Conservation (phyloP, 768 basidiomycete genomes). For the Phanerochaete carnosa region DNA sequence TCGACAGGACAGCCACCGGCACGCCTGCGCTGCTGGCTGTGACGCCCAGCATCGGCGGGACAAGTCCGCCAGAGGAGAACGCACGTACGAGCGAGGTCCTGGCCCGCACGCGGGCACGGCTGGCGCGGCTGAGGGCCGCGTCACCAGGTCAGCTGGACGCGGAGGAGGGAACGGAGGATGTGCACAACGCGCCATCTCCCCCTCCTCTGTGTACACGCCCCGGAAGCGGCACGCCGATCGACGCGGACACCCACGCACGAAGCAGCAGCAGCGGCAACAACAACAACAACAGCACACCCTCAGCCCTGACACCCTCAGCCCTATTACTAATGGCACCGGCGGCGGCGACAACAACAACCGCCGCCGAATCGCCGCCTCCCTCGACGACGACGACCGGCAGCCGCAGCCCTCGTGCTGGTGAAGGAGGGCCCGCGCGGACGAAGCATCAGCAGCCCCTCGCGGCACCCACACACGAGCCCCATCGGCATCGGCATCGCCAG, state of each 20-base stretch:
- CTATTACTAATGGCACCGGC: neutral
- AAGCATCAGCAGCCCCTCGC: slow-evolving; percentile 41
- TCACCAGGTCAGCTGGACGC: neutral
- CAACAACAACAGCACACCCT: neutral
- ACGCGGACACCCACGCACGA: neutral
- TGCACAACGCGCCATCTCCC: neutral
- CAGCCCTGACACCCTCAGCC: neutral
- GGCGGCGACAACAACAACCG: too few relatives aligned
- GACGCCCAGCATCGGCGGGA: neutral
- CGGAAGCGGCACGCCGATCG: neutral
- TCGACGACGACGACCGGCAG: neutral
- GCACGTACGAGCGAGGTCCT: slow-evolving; percentile 7
- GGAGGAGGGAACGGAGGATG: neutral
- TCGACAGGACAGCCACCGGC: slow-evolving; percentile 1
- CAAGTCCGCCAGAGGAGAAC: neutral
- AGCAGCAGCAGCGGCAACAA: neutral
- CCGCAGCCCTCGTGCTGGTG: neutral
- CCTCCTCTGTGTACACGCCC: neutral
- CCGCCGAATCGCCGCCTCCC: slow-evolving; percentile 9
- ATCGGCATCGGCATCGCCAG: too few relatives aligned
- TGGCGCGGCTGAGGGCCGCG: slow-evolving; percentile 9
- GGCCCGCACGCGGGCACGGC: slow-evolving; percentile 10
- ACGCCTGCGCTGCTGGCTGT: slow-evolving; percentile 3
- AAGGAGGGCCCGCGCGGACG: slow-evolving; percentile 25
- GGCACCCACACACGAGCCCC: too few relatives aligned